These are phyloP conservation scores for Metarhizium album DNA, from an alignment of 2,329 filamentous ascomycete genomes.

Conservation along the genomic window DNA sequence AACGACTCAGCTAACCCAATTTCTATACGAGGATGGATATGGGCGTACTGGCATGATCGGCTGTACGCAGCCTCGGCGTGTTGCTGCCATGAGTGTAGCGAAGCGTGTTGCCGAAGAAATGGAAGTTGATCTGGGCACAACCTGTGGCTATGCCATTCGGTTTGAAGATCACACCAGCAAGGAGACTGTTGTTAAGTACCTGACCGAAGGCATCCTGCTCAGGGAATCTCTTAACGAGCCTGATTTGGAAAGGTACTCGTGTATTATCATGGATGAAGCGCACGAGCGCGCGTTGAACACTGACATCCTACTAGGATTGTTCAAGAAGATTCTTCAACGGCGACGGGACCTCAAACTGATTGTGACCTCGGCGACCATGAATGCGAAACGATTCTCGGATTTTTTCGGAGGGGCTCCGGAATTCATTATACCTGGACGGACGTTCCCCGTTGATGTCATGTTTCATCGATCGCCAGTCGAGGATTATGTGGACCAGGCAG, in stretches of 20 bases:
- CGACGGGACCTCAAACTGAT: conserved; percentile 90
- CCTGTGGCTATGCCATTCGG: conserved; percentile 92
- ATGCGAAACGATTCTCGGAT: conserved; percentile 86
- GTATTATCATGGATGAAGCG: conserved; percentile 99
- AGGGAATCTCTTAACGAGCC: conserved; percentile 87
- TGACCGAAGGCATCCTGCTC: conserved; percentile 93
- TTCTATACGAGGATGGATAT: conserved; percentile 91
- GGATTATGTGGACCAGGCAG: conserved; percentile 94
- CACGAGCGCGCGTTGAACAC: conserved; percentile 96
- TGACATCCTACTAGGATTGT: conserved; percentile 91
- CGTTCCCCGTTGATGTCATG: conserved; percentile 94
- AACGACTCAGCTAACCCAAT: conserved; percentile 94
- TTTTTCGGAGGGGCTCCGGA: conserved; percentile 96
- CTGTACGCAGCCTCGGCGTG: conserved; percentile 90
- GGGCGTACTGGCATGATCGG: conserved; percentile 81
- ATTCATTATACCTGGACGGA: conserved; percentile 90
- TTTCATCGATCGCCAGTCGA: conserved; percentile 92
- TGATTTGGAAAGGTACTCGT: conserved; percentile 91
- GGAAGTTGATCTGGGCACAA: conserved; percentile 79
- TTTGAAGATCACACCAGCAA: conserved; percentile 98
- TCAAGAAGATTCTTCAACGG: conserved; percentile 90
- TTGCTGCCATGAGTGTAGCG: conserved; percentile 97
- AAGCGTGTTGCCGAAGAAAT: conserved; percentile 98
- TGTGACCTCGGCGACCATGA: conserved; percentile 98
- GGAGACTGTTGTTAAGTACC: conserved; percentile 94